Evolutionary conservation across 148 eudicot genomes (phyloP).

Genomic region (Rhododendron williamsianum): DNA sequence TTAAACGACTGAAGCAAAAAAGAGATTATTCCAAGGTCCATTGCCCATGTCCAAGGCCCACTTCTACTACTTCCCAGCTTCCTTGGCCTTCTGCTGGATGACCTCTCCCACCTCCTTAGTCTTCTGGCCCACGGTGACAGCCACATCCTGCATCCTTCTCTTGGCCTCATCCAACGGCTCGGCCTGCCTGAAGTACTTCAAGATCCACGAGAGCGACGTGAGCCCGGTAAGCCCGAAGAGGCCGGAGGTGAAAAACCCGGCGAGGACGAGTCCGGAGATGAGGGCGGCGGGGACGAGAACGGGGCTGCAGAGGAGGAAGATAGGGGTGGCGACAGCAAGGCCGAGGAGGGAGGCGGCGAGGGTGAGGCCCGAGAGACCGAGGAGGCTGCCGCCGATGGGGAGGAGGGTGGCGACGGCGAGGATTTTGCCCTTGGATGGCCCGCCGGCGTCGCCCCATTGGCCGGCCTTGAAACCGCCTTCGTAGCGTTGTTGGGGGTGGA

Average conservation of each 20-base stretch:
- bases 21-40: background rate
- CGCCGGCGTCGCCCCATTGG: constrained; percentile 15
- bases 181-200: constrained; percentile 36
- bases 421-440: constrained; percentile 52
- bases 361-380: constrained; percentile 45
- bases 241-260: constrained; percentile 52
- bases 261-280: constrained; percentile 26
- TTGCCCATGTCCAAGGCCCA: background rate
- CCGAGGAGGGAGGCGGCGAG: constrained; percentile 51
- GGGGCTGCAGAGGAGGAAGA: constrained; percentile 73
- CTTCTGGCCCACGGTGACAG: constrained; percentile 59
- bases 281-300: constrained; percentile 63
- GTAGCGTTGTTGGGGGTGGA: constrained; percentile 39
- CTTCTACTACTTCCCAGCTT: constrained; percentile 22
- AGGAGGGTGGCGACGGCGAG: constrained; percentile 61
- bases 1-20: background rate
- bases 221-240: constrained; percentile 75
- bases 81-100: constrained; percentile 62
- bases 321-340: constrained; percentile 52
- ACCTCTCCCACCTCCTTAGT: constrained; percentile 74
- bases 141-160: constrained; percentile 53
- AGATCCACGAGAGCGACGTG: constrained; percentile 45
- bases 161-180: constrained; percentile 60
- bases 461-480: constrained; percentile 10
- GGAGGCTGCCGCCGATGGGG: constrained; percentile 36